These are phyloP conservation scores for Knoxia roxburghii DNA, from an alignment of 257 asterid genomes.

Conservation along the genomic window DNA sequence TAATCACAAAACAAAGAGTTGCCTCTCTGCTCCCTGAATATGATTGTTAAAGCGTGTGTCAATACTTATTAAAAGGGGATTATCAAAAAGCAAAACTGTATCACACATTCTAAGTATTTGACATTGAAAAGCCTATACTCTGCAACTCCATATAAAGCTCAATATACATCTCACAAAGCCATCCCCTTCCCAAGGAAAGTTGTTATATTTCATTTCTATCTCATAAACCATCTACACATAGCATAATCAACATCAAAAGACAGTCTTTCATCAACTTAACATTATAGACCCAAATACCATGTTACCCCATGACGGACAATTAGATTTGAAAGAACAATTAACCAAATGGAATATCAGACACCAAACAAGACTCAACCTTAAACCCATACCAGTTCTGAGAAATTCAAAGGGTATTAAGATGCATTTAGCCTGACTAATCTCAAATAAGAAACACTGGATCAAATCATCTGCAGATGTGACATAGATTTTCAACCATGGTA, in stretches of 20 bases:
- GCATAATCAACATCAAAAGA: background rate
- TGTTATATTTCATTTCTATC: background rate
- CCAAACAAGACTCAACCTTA: too few relatives aligned
- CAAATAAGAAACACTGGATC: background rate
- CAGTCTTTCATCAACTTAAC: background rate
- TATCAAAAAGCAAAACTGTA: conserved; percentile 14
- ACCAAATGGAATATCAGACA: background rate
- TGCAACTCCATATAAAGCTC: background rate
- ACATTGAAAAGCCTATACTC: background rate
- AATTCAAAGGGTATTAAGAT: background rate
- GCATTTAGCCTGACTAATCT: background rate
- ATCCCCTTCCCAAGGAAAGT: background rate
- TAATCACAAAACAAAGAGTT: conserved; percentile 33
- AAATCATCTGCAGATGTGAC: background rate
- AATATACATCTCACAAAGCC: background rate
- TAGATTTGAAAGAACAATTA: background rate
- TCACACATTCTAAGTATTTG: conserved; percentile 2
- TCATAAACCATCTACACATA: conserved; percentile 1
- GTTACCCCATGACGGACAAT: background rate
- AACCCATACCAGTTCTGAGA: background rate
- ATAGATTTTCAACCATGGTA: background rate
- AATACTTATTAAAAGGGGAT: conserved; percentile 26
- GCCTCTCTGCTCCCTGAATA: conserved; percentile 74
- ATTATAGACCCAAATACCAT: background rate
- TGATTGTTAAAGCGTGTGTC: conserved; percentile 46